Conservation (phyloP, 1,284 basidiomycete species). For the Hypsizygus ulmarius region DNA sequence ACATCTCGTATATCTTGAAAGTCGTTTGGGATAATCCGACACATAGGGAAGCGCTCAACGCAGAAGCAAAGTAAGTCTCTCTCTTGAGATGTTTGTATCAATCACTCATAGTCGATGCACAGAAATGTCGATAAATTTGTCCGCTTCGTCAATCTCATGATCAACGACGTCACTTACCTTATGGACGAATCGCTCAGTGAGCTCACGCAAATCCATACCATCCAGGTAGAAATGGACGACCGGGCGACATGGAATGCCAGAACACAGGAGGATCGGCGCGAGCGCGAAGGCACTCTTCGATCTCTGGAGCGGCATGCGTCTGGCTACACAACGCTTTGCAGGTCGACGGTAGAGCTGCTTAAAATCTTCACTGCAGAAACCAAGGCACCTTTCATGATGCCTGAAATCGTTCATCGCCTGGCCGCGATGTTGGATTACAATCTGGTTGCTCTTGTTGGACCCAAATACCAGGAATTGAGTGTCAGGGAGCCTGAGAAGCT, state of each 20-base stretch:
- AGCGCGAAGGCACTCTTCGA: slow-evolving; percentile 79
- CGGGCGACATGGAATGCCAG: slow-evolving; percentile 64
- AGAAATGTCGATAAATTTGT: slow-evolving; percentile 91
- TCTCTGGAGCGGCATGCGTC: slow-evolving; percentile 81
- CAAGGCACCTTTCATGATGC: slow-evolving; percentile 91
- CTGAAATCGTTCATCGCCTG: slow-evolving; percentile 93
- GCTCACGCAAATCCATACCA: slow-evolving; percentile 83
- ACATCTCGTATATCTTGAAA: slow-evolving; percentile 84
- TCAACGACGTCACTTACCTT: slow-evolving; percentile 98
- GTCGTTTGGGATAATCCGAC: slow-evolving; percentile 86
- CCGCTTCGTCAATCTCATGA: slow-evolving; percentile 95
- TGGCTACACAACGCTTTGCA: slow-evolving; percentile 83
- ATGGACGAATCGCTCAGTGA: slow-evolving; percentile 95
- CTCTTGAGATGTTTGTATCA: neutral
- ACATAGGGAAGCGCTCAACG: slow-evolving; percentile 81
- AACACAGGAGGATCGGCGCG: slow-evolving; percentile 74
- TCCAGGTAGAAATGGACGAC: slow-evolving; percentile 85
- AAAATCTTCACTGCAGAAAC: slow-evolving; percentile 93
- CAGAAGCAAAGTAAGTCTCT: slow-evolving; percentile 66
- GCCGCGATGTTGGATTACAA: slow-evolving; percentile 99
- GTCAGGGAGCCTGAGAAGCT: slow-evolving; percentile 89
- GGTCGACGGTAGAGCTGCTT: slow-evolving; percentile 86
- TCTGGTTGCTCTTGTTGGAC: slow-evolving; percentile 86
- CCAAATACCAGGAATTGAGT: slow-evolving; percentile 78
- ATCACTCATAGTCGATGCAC: slow-evolving; percentile 10